A percentile compares a stretch with the other conserved stretches of the same genome.
phyloP scores from a whole-genome alignment of 2,329 filamentous ascomycete genomes.

The Claviceps maximensis region DNA sequence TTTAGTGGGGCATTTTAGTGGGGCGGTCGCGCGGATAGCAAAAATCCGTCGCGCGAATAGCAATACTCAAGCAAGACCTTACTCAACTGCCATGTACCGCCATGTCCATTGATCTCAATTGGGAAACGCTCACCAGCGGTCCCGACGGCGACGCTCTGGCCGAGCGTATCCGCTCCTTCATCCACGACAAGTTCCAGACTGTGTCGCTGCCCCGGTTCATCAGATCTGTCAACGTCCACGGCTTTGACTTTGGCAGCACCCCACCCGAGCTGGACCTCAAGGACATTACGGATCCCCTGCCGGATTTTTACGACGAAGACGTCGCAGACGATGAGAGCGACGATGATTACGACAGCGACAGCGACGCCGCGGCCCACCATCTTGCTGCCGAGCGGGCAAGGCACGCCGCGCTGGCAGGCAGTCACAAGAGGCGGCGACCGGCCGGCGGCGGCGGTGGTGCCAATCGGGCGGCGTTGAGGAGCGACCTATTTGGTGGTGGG shows the following conservation, averaged over 20 bases:
- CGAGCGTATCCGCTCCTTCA: constrained; percentile 77
- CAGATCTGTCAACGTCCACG: constrained; percentile 85
- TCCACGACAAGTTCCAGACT: constrained; percentile 91
- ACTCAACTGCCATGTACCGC: constrained; percentile 1
- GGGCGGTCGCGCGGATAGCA: too few species aligned
- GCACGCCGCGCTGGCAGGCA: constrained; percentile 2
- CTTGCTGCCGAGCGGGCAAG: constrained; percentile 6
- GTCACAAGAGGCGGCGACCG: constrained; percentile 7
- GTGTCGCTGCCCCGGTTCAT: constrained; percentile 90
- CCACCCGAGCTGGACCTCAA: constrained; percentile 82
- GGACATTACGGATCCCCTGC: constrained; percentile 88
- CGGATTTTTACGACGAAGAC: constrained; percentile 89
- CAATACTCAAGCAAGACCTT: too few species aligned
- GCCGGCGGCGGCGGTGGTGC: constrained; percentile 7
- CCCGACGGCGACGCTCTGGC: constrained; percentile 77
- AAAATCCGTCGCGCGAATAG: too few species aligned
- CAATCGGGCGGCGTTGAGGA: constrained; percentile 20
- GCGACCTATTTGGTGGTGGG: constrained; percentile 14
- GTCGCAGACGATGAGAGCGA: constrained; percentile 34
- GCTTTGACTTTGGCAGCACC: constrained; percentile 80
- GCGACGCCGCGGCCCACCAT: constrained; percentile 23
- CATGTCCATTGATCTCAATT: constrained; percentile 98
- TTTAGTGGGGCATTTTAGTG: too few species aligned
- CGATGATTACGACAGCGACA: constrained; percentile 14
- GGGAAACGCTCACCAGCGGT: constrained; percentile 82